A percentile compares a stretch with the other conserved stretches of the same genome.
phyloP scores from a whole-genome alignment of 1,284 basidiomycete species.

The Schizopora paradoxa region DNA sequence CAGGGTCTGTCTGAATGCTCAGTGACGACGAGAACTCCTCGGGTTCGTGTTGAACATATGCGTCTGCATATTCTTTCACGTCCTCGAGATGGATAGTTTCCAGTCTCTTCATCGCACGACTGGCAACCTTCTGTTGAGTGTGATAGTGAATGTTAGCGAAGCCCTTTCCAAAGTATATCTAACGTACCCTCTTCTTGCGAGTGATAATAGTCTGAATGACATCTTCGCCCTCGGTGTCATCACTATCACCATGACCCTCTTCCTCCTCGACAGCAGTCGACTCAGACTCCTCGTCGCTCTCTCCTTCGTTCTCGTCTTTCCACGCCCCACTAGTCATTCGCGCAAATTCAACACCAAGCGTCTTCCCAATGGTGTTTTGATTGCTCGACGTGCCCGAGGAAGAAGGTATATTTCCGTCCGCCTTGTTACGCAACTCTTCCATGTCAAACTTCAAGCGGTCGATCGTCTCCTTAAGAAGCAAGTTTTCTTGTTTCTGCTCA shows the following conservation, averaged over 20 bases:
- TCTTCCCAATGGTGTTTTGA: slow-evolving; percentile 67
- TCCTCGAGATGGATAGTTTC: slow-evolving; percentile 57
- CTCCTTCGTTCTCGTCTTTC: slow-evolving; percentile 36
- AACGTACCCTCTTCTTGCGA: slow-evolving; percentile 62
- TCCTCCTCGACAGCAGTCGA: slow-evolving; percentile 44
- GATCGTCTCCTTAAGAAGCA: slow-evolving; percentile 88
- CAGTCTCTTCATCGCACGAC: slow-evolving; percentile 43
- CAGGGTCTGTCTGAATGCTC: slow-evolving; percentile 35
- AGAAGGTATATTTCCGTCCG: slow-evolving; percentile 32
- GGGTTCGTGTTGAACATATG: slow-evolving; percentile 58
- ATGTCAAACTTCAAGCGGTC: slow-evolving; percentile 87
- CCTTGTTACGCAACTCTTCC: slow-evolving; percentile 73
- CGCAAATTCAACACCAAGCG: slow-evolving; percentile 74
- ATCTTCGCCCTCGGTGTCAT: slow-evolving; percentile 60
- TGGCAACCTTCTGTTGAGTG: slow-evolving; percentile 52
- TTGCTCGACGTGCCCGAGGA: slow-evolving; percentile 35
- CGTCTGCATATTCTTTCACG: slow-evolving; percentile 65
- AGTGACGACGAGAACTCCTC: slow-evolving; percentile 39
- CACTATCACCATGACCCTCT: slow-evolving; percentile 25
- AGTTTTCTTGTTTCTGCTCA: slow-evolving; percentile 87
- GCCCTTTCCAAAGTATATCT: slow-evolving; percentile 17
- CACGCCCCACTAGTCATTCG: slow-evolving; percentile 47
- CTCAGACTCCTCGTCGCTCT: slow-evolving; percentile 29
- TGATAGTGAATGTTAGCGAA: slow-evolving; percentile 9
- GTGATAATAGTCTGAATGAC: slow-evolving; percentile 80